These are phyloP conservation scores for Austroboletus novae-zelandiae DNA, from an alignment of 1,284 basidiomycete species.

Conservation along the genomic window DNA sequence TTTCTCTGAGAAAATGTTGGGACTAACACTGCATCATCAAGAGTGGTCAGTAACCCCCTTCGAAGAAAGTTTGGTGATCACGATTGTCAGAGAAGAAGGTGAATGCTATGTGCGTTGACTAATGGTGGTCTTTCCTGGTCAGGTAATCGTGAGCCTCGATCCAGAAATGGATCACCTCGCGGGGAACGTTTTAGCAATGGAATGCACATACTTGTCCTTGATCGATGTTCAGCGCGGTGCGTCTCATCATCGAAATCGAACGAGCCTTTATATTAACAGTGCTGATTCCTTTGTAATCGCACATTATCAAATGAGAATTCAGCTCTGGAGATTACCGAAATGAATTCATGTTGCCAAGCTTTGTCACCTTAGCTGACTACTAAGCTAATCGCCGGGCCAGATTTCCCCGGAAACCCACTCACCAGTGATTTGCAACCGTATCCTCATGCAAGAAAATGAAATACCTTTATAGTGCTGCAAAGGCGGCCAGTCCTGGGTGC, in stretches of 20 bases:
- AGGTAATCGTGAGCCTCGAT: background rate
- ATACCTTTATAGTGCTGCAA: background rate
- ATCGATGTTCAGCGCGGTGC: background rate
- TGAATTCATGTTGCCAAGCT: constrained; percentile 21
- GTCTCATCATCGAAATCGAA: background rate
- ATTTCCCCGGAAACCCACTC: background rate
- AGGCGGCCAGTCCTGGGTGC: background rate
- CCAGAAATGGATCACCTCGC: background rate
- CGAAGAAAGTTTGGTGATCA: constrained; percentile 1
- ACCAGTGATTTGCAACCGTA: constrained; percentile 13
- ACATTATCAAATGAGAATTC: background rate
- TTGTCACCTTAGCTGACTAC: constrained; percentile 3
- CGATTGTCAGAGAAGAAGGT: background rate
- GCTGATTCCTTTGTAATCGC: constrained; percentile 6
- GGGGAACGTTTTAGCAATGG: background rate
- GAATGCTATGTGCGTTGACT: constrained; percentile 1
- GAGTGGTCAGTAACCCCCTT: background rate
- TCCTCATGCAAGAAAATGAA: constrained; percentile 5
- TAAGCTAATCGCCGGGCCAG: constrained; percentile 6
- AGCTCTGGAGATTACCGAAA: constrained; percentile 24
- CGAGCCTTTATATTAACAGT: background rate
- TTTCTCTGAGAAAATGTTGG: background rate
- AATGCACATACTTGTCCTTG: background rate
- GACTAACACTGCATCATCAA: background rate
- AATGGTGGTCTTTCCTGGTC: constrained; percentile 6